These are phyloP conservation scores for Dichomitus squalens DNA, from an alignment of 1,284 basidiomycete species.

Conservation along the genomic window DNA sequence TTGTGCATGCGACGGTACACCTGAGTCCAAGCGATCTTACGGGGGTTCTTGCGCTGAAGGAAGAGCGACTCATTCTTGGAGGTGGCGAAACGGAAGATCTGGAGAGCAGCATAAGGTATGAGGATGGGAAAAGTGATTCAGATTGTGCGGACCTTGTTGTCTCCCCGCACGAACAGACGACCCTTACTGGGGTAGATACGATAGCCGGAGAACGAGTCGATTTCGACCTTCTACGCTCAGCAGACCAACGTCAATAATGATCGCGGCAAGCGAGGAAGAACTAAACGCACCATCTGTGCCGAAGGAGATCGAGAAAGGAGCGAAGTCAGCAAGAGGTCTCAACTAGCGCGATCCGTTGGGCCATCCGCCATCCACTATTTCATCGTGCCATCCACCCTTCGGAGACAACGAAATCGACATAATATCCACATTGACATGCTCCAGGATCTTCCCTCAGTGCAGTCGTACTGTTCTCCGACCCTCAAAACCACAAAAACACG, in stretches of 20 bases:
- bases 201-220: constrained; percentile 95
- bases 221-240: constrained; percentile 89
- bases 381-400: constrained; percentile 17
- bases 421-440: constrained; percentile 6
- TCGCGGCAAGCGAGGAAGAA: background rate
- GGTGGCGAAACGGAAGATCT: constrained; percentile 92
- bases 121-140: background rate
- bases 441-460: constrained; percentile 2
- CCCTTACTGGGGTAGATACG: constrained; percentile 97
- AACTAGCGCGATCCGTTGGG: background rate
- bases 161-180: constrained; percentile 93
- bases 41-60: constrained; percentile 99
- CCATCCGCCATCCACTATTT: constrained; percentile 13
- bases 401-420: background rate
- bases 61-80: constrained; percentile 97
- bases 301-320: constrained; percentile 4
- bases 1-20: constrained; percentile 99
- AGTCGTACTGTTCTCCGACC: background rate
- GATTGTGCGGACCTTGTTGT: constrained; percentile 81
- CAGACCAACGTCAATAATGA: constrained; percentile 24
- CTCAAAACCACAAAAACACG: constrained; percentile 1
- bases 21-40: constrained; percentile 99
- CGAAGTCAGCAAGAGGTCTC: background rate
- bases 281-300: constrained; percentile 53
- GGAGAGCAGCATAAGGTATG: constrained; percentile 6